A percentile compares a stretch with the other conserved stretches of the same genome.
Evolutionary conservation across 345 rosid species (phyloP).

Genomic region (Syzygium grande): DNA sequence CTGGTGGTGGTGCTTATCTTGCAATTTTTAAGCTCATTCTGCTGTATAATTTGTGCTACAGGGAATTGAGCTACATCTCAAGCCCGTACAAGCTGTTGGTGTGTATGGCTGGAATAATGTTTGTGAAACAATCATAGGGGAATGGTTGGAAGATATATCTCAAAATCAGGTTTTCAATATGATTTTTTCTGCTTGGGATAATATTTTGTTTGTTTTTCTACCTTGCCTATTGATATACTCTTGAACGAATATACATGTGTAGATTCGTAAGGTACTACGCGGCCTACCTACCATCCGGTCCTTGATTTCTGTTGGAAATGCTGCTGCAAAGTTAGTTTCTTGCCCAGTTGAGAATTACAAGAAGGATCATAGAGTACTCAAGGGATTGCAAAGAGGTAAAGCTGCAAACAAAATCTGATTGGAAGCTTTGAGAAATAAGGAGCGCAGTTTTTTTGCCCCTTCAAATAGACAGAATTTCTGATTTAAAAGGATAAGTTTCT

Average conservation of each 20-base stretch:
- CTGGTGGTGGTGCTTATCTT: not conserved
- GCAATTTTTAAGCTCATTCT: not conserved
- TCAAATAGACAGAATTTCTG: not conserved
- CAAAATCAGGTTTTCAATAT: slow-evolving; percentile 69
- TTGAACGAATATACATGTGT: not conserved
- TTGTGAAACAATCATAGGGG: slow-evolving; percentile 76
- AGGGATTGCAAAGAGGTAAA: slow-evolving; percentile 94
- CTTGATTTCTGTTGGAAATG: slow-evolving; percentile 62
- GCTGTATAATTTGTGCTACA: slow-evolving; percentile 11
- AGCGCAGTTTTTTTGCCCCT: not conserved
- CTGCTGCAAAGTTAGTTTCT: slow-evolving; percentile 78
- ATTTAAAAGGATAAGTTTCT: not conserved
- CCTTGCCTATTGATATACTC: not conserved
- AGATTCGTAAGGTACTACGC: slow-evolving; percentile 63
- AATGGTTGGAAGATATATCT: slow-evolving; percentile 94
- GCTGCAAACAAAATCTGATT: not conserved
- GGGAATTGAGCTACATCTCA: slow-evolving; percentile 91
- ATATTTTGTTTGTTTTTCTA: not conserved
- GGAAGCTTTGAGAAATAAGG: not conserved
- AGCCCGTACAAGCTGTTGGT: slow-evolving; percentile 83
- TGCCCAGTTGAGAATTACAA: slow-evolving; percentile 81
- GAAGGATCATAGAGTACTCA: slow-evolving; percentile 75
- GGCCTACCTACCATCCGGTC: slow-evolving; percentile 83
- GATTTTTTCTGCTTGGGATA: not conserved
- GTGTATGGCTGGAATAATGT: slow-evolving; percentile 81